phyloP scores from a whole-genome alignment of 1,284 basidiomycete genomes.

The Ustilago trichophora region DNA sequence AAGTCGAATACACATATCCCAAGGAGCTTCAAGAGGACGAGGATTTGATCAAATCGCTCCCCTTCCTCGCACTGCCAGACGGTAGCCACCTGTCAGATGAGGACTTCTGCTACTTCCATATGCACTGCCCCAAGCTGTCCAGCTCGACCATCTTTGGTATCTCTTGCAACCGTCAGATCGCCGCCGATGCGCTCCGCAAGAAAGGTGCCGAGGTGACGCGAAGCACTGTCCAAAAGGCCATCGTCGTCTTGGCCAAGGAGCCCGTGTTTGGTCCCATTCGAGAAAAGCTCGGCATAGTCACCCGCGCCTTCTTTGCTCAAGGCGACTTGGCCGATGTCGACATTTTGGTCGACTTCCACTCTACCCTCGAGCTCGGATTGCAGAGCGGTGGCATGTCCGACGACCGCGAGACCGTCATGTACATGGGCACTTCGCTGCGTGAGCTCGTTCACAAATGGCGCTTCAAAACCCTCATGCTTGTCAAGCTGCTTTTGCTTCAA shows the following conservation, averaged over 20 bases:
- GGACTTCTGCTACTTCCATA: conserved; percentile 96
- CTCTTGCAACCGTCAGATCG: conserved; percentile 87
- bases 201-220: conserved; percentile 89
- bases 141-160: conserved; percentile 51
- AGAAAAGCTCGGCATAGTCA: conserved; percentile 95
- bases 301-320: conserved; percentile 68
- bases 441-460: conserved; percentile 94
- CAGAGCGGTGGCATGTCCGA: conserved; percentile 46
- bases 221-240: conserved; percentile 96
- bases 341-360: conserved; percentile 65
- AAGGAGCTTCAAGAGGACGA: conserved; percentile 53
- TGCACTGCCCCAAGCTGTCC: conserved; percentile 67
- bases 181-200: conserved; percentile 80
- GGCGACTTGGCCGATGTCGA: conserved; percentile 59
- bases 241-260: conserved; percentile 83
- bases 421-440: conserved; percentile 90
- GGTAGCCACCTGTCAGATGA: conserved; percentile 92
- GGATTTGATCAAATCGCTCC: conserved; percentile 71
- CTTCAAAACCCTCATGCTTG: conserved; percentile 86
- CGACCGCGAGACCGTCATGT: conserved; percentile 69
- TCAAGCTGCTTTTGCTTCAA: conserved; percentile 93
- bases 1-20: conserved; percentile 62
- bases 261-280: conserved; percentile 69
- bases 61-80: conserved; percentile 96
- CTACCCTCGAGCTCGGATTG: conserved; percentile 62